Evolutionary conservation across 805 yeast species (phyloP).

Genomic region (Teunomyces aglyptinius): DNA sequence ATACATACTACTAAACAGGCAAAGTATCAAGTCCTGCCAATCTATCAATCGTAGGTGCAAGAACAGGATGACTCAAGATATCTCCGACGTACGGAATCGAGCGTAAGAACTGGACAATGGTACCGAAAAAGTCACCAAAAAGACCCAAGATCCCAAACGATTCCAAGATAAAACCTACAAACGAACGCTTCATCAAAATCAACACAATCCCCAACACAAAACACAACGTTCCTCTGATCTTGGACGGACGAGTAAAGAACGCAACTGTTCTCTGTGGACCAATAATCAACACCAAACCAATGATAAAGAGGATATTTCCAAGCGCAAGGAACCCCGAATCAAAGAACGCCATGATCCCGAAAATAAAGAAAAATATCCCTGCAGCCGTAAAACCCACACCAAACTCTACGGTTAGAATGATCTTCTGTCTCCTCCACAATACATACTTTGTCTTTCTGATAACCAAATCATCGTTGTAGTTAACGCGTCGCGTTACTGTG

Average conservation of each 20-base stretch:
- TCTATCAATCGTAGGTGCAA: constrained; percentile 66
- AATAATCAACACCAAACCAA: constrained; percentile 82
- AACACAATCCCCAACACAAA: constrained; percentile 72
- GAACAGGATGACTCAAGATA: constrained; percentile 68
- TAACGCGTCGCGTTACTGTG: background rate
- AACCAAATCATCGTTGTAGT: constrained; percentile 56
- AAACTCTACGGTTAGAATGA: constrained; percentile 54
- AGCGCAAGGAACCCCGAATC: constrained; percentile 86
- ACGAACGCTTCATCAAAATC: constrained; percentile 73
- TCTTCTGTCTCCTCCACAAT: too few species aligned
- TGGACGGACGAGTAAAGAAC: constrained; percentile 84
- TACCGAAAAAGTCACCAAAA: constrained; percentile 92
- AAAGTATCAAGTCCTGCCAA: constrained; percentile 43
- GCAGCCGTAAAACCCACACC: constrained; percentile 93
- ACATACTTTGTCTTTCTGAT: constrained; percentile 73
- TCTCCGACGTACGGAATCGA: constrained; percentile 89
- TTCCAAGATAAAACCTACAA: constrained; percentile 82
- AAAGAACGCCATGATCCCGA: constrained; percentile 83
- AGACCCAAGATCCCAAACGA: constrained; percentile 84
- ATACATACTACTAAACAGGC: constrained; percentile 26
- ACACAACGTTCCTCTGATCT: constrained; percentile 82
- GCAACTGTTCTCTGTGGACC: constrained; percentile 81
- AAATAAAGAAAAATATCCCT: constrained; percentile 71
- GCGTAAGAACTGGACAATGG: constrained; percentile 81
- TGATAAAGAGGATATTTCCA: constrained; percentile 76